A percentile compares a stretch with the other conserved stretches of the same genome.
phyloP scores from a whole-genome alignment of 2,329 filamentous ascomycete genomes.

The Sclerotinia spermophila region DNA sequence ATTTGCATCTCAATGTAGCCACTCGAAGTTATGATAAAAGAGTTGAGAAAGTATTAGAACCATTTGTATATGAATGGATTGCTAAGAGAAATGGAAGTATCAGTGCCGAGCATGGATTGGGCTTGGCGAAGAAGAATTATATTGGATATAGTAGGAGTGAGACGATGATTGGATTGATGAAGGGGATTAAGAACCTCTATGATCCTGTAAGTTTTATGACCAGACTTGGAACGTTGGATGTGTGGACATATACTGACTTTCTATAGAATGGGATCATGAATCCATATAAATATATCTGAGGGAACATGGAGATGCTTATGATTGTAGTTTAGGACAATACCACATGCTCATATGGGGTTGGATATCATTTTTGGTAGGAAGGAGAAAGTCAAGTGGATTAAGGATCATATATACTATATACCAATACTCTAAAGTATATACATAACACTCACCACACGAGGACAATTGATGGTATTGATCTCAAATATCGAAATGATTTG shows the following conservation, averaged over 20 bases:
- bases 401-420: neutral
- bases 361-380: neutral
- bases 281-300: slow-evolving; percentile 16
- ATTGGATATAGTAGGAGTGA: slow-evolving; percentile 89
- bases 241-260: neutral
- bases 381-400: neutral
- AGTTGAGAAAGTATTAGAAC: slow-evolving; percentile 84
- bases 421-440: neutral
- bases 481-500: too few species aligned
- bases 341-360: neutral
- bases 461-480: neutral
- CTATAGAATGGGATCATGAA: slow-evolving; percentile 8
- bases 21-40: slow-evolving; percentile 79
- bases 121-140: slow-evolving; percentile 91
- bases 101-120: slow-evolving; percentile 92
- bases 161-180: slow-evolving; percentile 87
- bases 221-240: neutral
- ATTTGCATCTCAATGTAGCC: slow-evolving; percentile 88
- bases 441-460: neutral
- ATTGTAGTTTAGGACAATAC: neutral
- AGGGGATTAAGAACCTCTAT: slow-evolving; percentile 88
- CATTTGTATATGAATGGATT: slow-evolving; percentile 98
- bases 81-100: slow-evolving; percentile 84
- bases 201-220: slow-evolving; percentile 69
- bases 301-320: neutral